Base-by-base conservation (phyloP, 2,329 filamentous ascomycete species). In the Trichophyton mentagrophytes region DNA sequence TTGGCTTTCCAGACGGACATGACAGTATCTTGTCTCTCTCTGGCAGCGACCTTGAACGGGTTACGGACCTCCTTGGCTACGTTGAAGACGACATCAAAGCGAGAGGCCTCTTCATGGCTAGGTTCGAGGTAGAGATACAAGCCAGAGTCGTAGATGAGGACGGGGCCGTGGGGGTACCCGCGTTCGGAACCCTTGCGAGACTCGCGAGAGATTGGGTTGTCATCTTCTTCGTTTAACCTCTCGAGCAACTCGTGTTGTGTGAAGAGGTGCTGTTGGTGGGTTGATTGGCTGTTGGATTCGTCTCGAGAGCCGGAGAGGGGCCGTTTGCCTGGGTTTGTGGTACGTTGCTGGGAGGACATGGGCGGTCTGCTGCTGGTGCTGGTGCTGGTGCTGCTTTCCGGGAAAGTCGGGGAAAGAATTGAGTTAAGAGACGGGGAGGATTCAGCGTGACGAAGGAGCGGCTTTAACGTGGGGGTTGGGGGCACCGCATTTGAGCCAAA, bases 31-130 rank as follows among this genome's bases (percentile, higher is more conserved):
- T 69, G 69, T 25, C 68, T 68, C 64, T 63, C 69, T 53, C 49
- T 9, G 62, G 63, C 71, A 15, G 64, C 64, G 3, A 62, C 66
- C 3, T 67, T 69, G 66, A 85, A 83, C 0, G 83, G 83, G 65
- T 85, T 85, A 60, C 76, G 77, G 4, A 86, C 83, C 69, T 86
- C 83, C 67, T 83, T 85, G 5, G 83, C 83, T 27, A 86, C 83
- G 64, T 86, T 86, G 64, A 86, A 75, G 20, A 86, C 79, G 2
- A 85, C 82, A 66, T 86, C 83, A 63, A 85, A 86, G 44, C 78
- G 72, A 3, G 77, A 75, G 1, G 82, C 83, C 69, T 85, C 82
- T 61, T 82, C 78, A 4, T 77, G 78, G 2, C 79, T 85, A 0
- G 83, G 83, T 67, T 86, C 83, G 59, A 85, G 75, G 65, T 85